Base-by-base conservation (phyloP, 495 filamentous ascomycete genomes). In the Letharia lupina region DNA sequence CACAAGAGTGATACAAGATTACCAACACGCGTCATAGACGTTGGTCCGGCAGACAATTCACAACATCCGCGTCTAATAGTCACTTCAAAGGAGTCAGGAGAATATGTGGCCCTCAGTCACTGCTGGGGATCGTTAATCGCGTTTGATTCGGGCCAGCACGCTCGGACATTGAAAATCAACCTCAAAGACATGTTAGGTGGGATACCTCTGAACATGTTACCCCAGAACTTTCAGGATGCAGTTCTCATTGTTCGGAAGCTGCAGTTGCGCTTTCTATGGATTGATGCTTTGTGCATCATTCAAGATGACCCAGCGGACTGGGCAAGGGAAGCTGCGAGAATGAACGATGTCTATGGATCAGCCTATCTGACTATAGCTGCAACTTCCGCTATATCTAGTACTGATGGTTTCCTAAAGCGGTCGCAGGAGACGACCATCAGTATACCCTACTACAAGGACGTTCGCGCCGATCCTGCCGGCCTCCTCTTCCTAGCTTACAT, bases 261-360 rank as follows among this genome's bases (percentile, higher is more conserved):
- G 16, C 45, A 63, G 4, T 37, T 72, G 18, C 42, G 58, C 12
- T 72, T 68, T 42, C 15, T 72, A 7, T 72, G 70, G 70, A 68
- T 72, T 45, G 68, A 72, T 70, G 68, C 70, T 18, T 59, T 72
- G 2, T 72, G 70, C 58, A 72, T 72, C 20, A 68, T 68, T n/a
- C 70, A 72, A 62, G 68, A 72, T 40, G 67, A 65, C 7, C 23
- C 20, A 33, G 57, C 31, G 5, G 67, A 68, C 48, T 68, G 67
- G 67, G 54, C 39, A 28, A 54, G 15, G 5, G 67, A 68, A 39
- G 39, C 67, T 41, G 62, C 67, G 9, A 48, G 20, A 35, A 70
- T 70, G 68, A 41, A 65, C 23, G 59, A 64, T 6, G 41, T 70
- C 11, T 70, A 70, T 39, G 57, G 48, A 20, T 42, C n/a, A 23